Evolutionary conservation across 345 rosid genomes (phyloP).

Genomic region (Aquilaria malaccensis): DNA sequence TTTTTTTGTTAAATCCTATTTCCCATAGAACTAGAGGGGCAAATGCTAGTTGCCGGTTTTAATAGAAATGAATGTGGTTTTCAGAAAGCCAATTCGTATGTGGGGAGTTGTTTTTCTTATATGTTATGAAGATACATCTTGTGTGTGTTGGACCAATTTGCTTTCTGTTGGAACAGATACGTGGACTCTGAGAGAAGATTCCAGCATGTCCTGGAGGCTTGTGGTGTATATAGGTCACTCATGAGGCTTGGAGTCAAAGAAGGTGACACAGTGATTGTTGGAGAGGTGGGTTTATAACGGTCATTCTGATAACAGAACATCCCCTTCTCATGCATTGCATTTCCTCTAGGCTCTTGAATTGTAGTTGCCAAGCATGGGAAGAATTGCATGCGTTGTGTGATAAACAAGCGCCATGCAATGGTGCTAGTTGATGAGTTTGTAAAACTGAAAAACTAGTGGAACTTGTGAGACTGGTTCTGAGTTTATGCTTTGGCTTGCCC

Average conservation of each 20-base stretch:
- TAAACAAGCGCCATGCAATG: neutral
- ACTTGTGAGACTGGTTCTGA: neutral
- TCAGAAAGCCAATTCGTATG: too few relatives aligned
- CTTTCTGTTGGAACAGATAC: slow-evolving; percentile 44
- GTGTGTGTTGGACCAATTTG: neutral
- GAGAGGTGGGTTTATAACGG: slow-evolving; percentile 53
- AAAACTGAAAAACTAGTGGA: too few relatives aligned
- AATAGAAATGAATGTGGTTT: too few relatives aligned
- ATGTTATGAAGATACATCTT: neutral
- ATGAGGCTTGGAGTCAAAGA: slow-evolving; percentile 80
- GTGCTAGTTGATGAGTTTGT: too few relatives aligned
- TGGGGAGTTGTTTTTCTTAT: neutral
- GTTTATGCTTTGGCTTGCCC: slow-evolving; percentile 7
- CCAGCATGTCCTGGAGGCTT: slow-evolving; percentile 86
- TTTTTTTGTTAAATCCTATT: too few relatives aligned
- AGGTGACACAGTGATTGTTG: slow-evolving; percentile 85
- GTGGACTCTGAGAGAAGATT: slow-evolving; percentile 80
- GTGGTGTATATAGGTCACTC: slow-evolving; percentile 72
- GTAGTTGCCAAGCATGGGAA: neutral
- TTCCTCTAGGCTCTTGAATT: neutral
- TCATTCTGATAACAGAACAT: neutral
- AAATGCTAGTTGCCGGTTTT: too few relatives aligned
- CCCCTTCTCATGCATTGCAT: neutral
- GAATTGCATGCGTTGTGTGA: neutral
- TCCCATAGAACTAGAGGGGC: too few relatives aligned